Conservation (phyloP, 495 filamentous ascomycete genomes). For the Xylaria scruposa region DNA sequence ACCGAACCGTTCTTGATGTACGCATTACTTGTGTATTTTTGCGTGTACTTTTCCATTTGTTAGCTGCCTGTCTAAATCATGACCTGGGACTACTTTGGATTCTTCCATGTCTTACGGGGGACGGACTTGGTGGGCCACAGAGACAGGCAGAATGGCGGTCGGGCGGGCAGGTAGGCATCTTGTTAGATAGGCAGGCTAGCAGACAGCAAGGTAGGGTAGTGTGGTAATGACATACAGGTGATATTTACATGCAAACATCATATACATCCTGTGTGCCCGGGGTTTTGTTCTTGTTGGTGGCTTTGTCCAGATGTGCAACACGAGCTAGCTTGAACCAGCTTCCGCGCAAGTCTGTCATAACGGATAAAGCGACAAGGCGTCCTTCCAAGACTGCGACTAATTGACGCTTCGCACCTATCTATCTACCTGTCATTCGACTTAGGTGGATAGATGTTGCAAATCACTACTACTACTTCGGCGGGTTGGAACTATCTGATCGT, state of each 20-base stretch:
- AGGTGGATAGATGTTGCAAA: neutral
- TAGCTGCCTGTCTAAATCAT: neutral
- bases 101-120: neutral
- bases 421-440: neutral
- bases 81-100: constrained; percentile 3
- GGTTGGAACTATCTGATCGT: neutral
- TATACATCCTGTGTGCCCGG: neutral
- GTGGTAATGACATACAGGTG: constrained; percentile 23
- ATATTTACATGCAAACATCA: neutral
- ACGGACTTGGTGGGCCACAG: too few species aligned
- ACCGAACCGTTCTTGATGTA: constrained; percentile 3
- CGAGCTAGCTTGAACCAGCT: neutral
- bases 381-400: neutral
- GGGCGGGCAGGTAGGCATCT: neutral
- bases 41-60: constrained; percentile 9
- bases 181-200: constrained; percentile 9
- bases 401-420: neutral
- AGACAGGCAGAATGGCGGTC: neutral
- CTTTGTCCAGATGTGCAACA: neutral
- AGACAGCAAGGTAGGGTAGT: neutral
- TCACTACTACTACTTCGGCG: neutral
- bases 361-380: neutral
- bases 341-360: neutral
- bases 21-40: constrained; percentile 16
- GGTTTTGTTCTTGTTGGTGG: neutral